Evolutionary conservation across 805 yeast species (phyloP).

Genomic region (Saccharomyces cerevisiae): DNA sequence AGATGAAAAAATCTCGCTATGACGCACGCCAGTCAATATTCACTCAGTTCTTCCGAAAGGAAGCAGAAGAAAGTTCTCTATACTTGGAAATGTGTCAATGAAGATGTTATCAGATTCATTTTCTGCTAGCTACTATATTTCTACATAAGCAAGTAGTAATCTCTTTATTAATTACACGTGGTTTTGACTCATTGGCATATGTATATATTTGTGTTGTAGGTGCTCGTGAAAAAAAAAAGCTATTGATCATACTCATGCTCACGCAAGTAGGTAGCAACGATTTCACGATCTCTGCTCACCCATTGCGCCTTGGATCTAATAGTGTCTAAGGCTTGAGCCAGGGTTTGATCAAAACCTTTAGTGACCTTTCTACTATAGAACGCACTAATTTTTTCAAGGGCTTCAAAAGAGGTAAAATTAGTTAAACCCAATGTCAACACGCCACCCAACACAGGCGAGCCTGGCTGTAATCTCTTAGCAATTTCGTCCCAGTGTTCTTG

Average conservation of each 20-base stretch:
- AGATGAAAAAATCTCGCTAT: background rate
- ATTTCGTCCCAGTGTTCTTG: constrained; percentile 63
- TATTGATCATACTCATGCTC: constrained; percentile 24
- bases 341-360: constrained; percentile 53
- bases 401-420: constrained; percentile 50
- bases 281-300: constrained; percentile 46
- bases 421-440: constrained; percentile 56
- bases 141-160: background rate
- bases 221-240: background rate
- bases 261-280: constrained; percentile 42
- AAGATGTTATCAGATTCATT: background rate
- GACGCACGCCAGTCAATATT: background rate
- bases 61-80: background rate
- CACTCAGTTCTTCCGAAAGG: background rate
- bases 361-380: constrained; percentile 47
- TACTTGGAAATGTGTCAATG: background rate
- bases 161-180: background rate
- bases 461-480: constrained; percentile 62
- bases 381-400: constrained; percentile 40
- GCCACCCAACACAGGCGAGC: constrained; percentile 66
- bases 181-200: background rate
- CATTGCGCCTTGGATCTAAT: constrained; percentile 47
- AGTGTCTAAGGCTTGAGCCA: constrained; percentile 57
- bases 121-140: background rate
- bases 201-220: background rate